Percentiles rank a stretch among this genome's conserved stretches.
These are phyloP conservation scores for Polychaeton citri DNA, from an alignment of 2,329 filamentous ascomycete species.

Conservation along the genomic window DNA sequence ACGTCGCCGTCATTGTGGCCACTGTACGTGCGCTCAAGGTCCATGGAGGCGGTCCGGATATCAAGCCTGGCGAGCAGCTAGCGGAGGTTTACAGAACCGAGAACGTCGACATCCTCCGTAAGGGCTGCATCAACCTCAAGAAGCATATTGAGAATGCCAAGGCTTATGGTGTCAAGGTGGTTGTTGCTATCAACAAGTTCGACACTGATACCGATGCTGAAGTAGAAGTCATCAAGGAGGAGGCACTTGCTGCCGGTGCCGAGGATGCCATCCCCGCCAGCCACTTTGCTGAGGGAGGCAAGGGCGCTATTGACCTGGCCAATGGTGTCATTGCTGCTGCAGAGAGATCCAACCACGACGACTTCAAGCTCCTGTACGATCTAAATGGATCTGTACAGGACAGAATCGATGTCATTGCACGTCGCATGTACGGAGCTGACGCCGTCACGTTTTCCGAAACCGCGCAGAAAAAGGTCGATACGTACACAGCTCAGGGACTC, in stretches of 20 bases:
- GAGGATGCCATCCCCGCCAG: conserved; percentile 88
- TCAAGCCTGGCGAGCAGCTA: conserved; percentile 74
- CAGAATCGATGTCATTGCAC: conserved; percentile 80
- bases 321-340: conserved; percentile 73
- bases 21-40: conserved; percentile 94
- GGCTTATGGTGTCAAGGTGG: conserved; percentile 79
- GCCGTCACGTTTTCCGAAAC: conserved; percentile 87
- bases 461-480: conserved; percentile 92
- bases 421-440: conserved; percentile 86
- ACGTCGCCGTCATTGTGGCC: conserved; percentile 88
- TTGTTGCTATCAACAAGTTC: conserved; percentile 96
- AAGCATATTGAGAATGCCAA: conserved; percentile 92
- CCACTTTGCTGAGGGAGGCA: conserved; percentile 93
- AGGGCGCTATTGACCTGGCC: conserved; percentile 78
- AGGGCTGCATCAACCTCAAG: conserved; percentile 83
- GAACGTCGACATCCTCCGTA: conserved; percentile 80
- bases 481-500: conserved; percentile 83
- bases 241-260: conserved; percentile 80
- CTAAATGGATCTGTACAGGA: conserved; percentile 63
- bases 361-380: conserved; percentile 78
- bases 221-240: conserved; percentile 76
- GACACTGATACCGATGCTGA: conserved; percentile 88
- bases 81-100: conserved; percentile 81
- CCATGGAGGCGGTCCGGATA: conserved; percentile 90
- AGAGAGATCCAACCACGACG: conserved; percentile 58